Conservation (phyloP, 192 early-diverging fungal species). For the Backusella liffmaniae region DNA sequence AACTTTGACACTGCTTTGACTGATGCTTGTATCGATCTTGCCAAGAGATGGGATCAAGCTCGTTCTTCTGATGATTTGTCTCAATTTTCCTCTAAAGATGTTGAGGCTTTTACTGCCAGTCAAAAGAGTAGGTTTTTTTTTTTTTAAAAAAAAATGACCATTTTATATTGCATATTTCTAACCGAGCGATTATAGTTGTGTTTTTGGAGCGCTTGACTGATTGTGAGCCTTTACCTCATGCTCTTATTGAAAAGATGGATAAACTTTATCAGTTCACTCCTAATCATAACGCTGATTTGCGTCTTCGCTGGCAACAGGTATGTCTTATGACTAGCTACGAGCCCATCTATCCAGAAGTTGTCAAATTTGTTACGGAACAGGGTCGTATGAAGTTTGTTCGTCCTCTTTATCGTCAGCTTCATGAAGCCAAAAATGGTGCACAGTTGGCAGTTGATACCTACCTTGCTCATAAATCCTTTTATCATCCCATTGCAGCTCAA, state of each 20-base stretch:
- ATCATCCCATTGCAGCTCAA: conserved; percentile 90
- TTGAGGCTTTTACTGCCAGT: conserved; percentile 68
- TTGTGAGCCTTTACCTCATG: conserved; percentile 56
- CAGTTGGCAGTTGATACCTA: conserved; percentile 81
- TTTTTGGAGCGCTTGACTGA: conserved; percentile 80
- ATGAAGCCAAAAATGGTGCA: conserved; percentile 66
- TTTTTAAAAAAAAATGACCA: background rate
- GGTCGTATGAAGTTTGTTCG: conserved; percentile 95
- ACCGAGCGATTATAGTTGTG: conserved; percentile 48
- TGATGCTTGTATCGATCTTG: conserved; percentile 74
- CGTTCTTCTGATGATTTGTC: conserved; percentile 45
- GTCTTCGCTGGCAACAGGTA: conserved; percentile 85
- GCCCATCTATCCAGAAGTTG: conserved; percentile 71
- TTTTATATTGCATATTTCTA: background rate
- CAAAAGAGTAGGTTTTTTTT: conserved; percentile 54
- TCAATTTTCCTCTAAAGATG: conserved; percentile 60
- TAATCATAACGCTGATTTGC: conserved; percentile 82
- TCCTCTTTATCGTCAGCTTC: conserved; percentile 76
- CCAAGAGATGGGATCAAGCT: conserved; percentile 72
- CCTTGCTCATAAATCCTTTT: conserved; percentile 70
- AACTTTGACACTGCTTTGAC: conserved; percentile 88
- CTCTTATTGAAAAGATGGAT: conserved; percentile 67
- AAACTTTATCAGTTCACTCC: conserved; percentile 65
- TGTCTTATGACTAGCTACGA: conserved; percentile 77
- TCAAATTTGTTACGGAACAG: conserved; percentile 78